Percentiles rank a stretch among this genome's conserved stretches.
Conservation (phyloP, 78 protist species). For the Protostelium mycophagum region DNA sequence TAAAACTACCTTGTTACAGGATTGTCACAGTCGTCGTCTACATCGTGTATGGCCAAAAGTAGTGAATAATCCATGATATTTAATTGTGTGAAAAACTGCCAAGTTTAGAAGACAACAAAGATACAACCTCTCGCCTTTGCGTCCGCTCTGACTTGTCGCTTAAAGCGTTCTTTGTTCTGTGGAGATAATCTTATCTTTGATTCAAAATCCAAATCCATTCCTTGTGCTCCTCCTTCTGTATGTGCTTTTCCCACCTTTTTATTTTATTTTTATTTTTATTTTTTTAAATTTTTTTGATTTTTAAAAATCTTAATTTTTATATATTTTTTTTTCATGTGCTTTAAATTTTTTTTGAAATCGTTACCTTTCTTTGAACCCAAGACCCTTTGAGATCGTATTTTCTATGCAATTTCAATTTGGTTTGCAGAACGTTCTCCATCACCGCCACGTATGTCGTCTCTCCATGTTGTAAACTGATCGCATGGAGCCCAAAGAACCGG, state of each 20-base stretch:
- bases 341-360: too few species aligned
- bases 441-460: background rate
- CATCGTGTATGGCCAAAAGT: conserved; percentile 16
- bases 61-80: conserved; percentile 51
- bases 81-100: conserved; percentile 12
- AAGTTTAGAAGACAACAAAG: background rate
- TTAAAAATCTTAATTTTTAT: background rate
- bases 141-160: background rate
- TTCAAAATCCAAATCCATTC: background rate
- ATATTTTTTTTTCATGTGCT: background rate
- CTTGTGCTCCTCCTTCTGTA: background rate
- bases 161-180: background rate
- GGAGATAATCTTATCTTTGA: background rate
- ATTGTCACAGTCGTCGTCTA: too few species aligned
- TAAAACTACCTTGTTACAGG: too few species aligned
- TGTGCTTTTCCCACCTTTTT: background rate
- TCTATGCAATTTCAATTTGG: conserved; percentile 3
- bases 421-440: background rate
- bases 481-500: background rate
- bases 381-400: conserved; percentile 58
- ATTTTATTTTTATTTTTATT: too few species aligned
- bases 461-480: background rate
- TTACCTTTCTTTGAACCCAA: conserved; percentile 32
- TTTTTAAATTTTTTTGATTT: too few species aligned
- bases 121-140: background rate